Percentiles rank a stretch among this genome's conserved stretches.
Conservation (phyloP, 768 basidiomycete species). For the Kwoniella sp. region DNA sequence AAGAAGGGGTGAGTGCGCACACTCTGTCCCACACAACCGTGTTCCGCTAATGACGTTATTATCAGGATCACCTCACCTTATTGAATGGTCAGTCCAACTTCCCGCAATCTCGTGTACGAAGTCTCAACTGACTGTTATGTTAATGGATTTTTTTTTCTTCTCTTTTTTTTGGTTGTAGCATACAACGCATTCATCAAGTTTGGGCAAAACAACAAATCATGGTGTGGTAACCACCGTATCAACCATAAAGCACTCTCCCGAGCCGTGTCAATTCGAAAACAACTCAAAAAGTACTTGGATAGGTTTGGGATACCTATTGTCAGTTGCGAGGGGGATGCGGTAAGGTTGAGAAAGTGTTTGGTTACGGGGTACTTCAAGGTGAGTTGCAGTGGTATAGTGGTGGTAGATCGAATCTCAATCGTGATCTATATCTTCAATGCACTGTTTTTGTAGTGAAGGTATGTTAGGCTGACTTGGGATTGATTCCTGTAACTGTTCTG, state of each 20-base stretch:
- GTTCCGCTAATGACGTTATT: no score
- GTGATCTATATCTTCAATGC: no score
- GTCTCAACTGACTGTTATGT: background rate
- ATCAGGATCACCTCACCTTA: slow-evolving; percentile 90
- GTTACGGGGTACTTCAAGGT: slow-evolving; percentile 80
- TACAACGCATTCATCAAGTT: slow-evolving; percentile 90
- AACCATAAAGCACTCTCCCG: slow-evolving; percentile 93
- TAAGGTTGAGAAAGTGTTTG: slow-evolving; percentile 79
- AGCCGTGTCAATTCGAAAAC: slow-evolving; percentile 90
- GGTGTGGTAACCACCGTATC: slow-evolving; percentile 89
- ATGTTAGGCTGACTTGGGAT: no score
- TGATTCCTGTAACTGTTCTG: background rate
- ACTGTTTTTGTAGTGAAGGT: no score
- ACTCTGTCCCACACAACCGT: no score
- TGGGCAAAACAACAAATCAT: slow-evolving; percentile 72
- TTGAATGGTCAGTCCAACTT: slow-evolving; percentile 69
- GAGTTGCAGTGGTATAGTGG: slow-evolving; percentile 5
- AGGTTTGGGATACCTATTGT: slow-evolving; percentile 78
- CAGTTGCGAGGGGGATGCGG: slow-evolving; percentile 87
- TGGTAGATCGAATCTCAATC: no score
- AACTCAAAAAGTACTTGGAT: slow-evolving; percentile 91
- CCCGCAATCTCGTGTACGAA: no score
- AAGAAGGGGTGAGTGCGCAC: slow-evolving; percentile 94
- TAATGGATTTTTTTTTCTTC: slow-evolving; percentile 7
- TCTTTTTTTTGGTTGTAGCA: slow-evolving; percentile 59